Base-by-base conservation (phyloP, 495 filamentous ascomycete species). In the Chaetomium tenue region DNA sequence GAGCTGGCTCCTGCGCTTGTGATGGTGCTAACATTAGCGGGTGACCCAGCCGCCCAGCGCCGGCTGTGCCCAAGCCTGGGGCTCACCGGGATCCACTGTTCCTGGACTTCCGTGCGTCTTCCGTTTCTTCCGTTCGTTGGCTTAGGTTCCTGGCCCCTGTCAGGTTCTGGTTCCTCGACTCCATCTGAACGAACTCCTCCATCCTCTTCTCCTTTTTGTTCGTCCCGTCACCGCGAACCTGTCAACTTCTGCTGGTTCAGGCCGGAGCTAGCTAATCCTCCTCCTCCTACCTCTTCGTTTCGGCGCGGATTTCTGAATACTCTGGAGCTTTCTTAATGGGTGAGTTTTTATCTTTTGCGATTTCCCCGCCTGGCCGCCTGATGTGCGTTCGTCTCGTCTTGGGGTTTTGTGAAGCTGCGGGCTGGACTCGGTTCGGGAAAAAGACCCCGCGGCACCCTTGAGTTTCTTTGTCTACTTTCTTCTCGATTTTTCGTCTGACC, bases 241-340 rank as follows among this genome's bases (percentile, higher is more conserved):
- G 48, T 50, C 59, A 56, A 58, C 57, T 63, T 65, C 69, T 61
- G 68, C 68, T 70, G 63, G 68, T 66, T 64, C 46, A 70, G 68
- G 66, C 46, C 59, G 63, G 68, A 68, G 59, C 60, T 25, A 47
- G 44, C 37, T 39, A 23, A 18, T 54, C 61, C 25, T 54, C 63
- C 51, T 39, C 39, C 52, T 58, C 61, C 58, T 57, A 44, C 28
- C 11, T 65, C 47, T 65, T 60, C 57, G 20, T 62, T 71, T 69
- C 50, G 46, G 63, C 33, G 44, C 56, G 65, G 54, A 59, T 68
- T 68, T 64, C 61, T 64, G 63, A 63, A 61, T 68, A 64, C 60
- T 61, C 25, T 54, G 30, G 63, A 63, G 60, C 54, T 58, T 63
- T 52, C 66, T 69, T 65, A 65, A 72, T 72, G 70, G 70, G 70